Evolutionary conservation across 345 rosid species (phyloP), one percentile per base, ranked within the genome.

Genomic region (Litchi chinensis): DNA sequence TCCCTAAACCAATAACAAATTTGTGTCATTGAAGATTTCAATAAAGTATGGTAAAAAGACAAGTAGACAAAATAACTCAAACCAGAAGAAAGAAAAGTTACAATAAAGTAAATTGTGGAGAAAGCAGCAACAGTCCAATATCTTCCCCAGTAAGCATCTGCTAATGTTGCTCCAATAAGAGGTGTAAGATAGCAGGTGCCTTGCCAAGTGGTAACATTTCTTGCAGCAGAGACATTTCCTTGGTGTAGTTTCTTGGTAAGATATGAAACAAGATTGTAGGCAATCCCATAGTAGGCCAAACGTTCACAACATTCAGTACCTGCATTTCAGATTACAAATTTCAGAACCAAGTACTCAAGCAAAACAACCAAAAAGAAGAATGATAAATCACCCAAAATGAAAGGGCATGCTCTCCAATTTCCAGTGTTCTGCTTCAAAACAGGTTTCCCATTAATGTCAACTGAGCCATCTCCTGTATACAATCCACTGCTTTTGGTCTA

Each of bases 61-160:
- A 67, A 13, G 19, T 15, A 70, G 22, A n/a, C 11, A 56, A 72
- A 41, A 68, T 39, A 56, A 16, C 52, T 11, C 7, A 22, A 9
- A 24, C 22, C 6, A 32, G 44, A 43, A 62, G 37, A 22, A 43
- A 62, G 16, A 65, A 39, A 15, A 26, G 76, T 74, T 88, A 93
- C 98, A 71, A n/a, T 82, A 82, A 94, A 90, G 80, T 95, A 94
- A 66, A 92, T 86, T 6, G 90, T 87, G 48, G 98, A 96, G 90
- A 96, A 94, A 64, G 83, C 76, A 79, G 95, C 98, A 12, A 95
- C 92, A 0, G 99, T 94, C 97, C 97, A 90, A 91, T 94, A 95
- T 91, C 98, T 82, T 79, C 99, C 99, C 97, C 96, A 92, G 71
- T 89, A 95, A 37, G 98, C 92, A 90, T 95, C 99, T 28, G 98